phyloP scores from a whole-genome alignment of 495 filamentous ascomycete species.

The Neurospora africana region DNA sequence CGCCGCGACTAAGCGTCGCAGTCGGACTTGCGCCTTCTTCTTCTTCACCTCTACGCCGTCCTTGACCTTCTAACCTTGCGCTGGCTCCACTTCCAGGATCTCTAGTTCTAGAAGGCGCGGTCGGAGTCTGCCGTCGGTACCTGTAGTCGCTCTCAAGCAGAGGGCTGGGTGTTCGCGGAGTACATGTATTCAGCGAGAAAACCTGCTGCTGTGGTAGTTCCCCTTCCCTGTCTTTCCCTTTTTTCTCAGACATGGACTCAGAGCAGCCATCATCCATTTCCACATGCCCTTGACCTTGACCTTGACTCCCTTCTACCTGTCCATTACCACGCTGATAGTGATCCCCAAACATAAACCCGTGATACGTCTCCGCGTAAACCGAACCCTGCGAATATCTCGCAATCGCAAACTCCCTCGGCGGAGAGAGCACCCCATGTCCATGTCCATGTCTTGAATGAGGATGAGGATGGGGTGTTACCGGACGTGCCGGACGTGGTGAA shows the following conservation, averaged over 20 bases:
- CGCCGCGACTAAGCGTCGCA: rapidly evolving
- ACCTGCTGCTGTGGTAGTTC: not conserved
- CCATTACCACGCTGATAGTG: not conserved
- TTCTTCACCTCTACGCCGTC: not conserved
- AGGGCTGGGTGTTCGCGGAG: not conserved
- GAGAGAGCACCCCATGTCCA: no score
- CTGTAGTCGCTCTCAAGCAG: not conserved
- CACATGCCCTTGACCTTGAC: not conserved
- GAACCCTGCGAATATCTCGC: no score
- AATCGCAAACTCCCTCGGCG: no score
- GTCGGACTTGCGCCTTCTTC: no score
- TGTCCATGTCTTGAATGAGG: no score
- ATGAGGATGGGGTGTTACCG: no score
- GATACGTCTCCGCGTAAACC: not conserved
- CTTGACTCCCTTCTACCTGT: not conserved
- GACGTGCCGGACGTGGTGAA: no score
- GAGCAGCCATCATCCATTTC: no score
- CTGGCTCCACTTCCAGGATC: no score
- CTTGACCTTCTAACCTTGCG: not conserved
- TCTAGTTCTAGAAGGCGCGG: not conserved
- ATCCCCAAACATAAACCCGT: not conserved
- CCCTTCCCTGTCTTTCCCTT: no score
- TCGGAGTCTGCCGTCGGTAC: not conserved
- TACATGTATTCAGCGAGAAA: not conserved
- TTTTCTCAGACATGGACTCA: no score